Evolutionary conservation across 371 early-diverging fungal genomes (phyloP), one percentile per base, ranked within the genome.

Genomic region (Modicella reniformis): DNA sequence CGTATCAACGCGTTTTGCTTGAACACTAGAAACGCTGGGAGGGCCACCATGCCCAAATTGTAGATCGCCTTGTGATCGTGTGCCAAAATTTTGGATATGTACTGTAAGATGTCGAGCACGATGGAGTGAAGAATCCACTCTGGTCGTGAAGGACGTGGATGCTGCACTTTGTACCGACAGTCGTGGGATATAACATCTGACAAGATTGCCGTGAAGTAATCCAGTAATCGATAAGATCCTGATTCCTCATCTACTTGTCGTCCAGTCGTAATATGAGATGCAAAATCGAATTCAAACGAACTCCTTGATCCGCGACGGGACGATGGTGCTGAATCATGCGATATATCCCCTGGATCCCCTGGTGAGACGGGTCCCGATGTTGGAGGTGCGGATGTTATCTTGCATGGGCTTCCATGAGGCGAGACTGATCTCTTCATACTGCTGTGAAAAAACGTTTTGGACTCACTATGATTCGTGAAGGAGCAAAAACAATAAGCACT

Each of bases 81-180:
- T 25, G 58, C 51, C 41, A 79, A 48, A n/a, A 40, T 59, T 47
- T 63, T 72, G 33, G 73, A 52, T 19, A 79, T 59, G 37, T 44
- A 60, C 9, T 50, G 29, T 15, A 79, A 30, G n/a, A 87, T 81
- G 63, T 89, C 89, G 19, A 89, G 67, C 9, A 87, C 67, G 15
- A 87, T 54, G 1, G 85, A 75, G 52, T 89, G 89, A 54, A 87
- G 74, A 8, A 80, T 80, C 69, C 77, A 87, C 0, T 87, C 85
- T 13, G 89, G 89, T 21, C 86, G 80, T 7, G 86, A 84, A 23
- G 89, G 89, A 26, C 85, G 84, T 4, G 86, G 85, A 44, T 84
- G 80, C 9, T 82, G 75, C 13, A 84, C 65, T 51, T 67, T 82
- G 68, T 83, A 89, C n/a, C 84, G 84, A 64, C 86, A 84, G 51